Percentiles rank a stretch among this genome's conserved stretches.
These are phyloP conservation scores for Nitzschia sp. DNA, from an alignment of 108 stramenopile genomes.

Conservation along the genomic window DNA sequence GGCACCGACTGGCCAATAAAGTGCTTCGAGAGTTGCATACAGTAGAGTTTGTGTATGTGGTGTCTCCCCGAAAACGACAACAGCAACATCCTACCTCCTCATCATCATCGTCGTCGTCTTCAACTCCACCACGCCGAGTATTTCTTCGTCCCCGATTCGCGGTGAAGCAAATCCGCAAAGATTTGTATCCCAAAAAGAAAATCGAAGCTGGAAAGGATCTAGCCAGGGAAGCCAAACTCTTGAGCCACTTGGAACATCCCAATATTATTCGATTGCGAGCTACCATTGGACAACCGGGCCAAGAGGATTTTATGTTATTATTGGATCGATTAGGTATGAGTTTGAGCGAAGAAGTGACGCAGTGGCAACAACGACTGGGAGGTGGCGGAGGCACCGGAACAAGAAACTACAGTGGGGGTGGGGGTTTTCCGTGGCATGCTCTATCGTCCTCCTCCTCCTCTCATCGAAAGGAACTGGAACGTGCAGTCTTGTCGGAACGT, in stretches of 20 bases:
- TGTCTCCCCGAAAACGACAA: neutral
- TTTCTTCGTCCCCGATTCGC: constrained; percentile 12
- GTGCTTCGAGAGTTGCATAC: neutral
- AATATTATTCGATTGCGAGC: constrained; percentile 69
- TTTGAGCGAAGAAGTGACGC: constrained; percentile 47
- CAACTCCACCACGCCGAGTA: neutral
- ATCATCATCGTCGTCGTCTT: neutral
- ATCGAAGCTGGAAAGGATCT: constrained; percentile 52
- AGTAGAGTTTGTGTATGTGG: neutral
- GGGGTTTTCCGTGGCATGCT: constrained; percentile 5
- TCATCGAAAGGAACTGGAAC: neutral
- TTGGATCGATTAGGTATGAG: constrained; percentile 64
- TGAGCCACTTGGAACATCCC: constrained; percentile 60
- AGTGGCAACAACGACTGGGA: constrained; percentile 44
- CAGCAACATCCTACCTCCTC: neutral
- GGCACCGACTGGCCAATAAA: neutral
- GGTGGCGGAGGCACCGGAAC: neutral
- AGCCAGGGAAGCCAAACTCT: constrained; percentile 72
- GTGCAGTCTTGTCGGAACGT: constrained; percentile 18
- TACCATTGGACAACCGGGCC: constrained; percentile 44
- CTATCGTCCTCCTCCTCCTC: neutral
- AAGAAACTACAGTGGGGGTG: neutral
- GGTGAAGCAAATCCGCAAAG: constrained; percentile 36
- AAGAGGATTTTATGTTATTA: constrained; percentile 50
- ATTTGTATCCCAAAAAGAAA: constrained; percentile 44